A percentile compares a stretch with the other conserved stretches of the same genome.
Conservation (phyloP, 1,284 basidiomycete species). For the Albatrellus sp. region DNA sequence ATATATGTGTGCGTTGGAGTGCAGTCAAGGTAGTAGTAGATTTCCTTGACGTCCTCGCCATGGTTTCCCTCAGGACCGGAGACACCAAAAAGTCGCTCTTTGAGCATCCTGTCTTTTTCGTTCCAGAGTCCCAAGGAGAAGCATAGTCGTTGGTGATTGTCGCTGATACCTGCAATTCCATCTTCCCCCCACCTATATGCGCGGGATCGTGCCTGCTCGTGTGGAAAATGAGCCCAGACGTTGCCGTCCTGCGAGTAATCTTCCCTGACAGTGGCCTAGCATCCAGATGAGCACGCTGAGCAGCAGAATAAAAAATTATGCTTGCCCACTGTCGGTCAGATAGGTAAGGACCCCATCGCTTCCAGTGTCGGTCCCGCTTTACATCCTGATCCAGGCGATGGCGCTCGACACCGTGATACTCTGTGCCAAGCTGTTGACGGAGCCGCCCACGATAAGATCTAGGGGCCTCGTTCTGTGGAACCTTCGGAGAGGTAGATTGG, state of each 20-base stretch:
- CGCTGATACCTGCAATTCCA: conserved; percentile 90
- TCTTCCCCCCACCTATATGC: conserved; percentile 99
- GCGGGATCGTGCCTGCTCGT: conserved; percentile 87
- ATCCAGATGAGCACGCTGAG: conserved; percentile 5
- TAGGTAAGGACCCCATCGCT: conserved; percentile 96
- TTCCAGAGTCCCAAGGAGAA: conserved; percentile 93
- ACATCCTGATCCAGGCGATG: conserved; percentile 64
- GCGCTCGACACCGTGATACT: conserved; percentile 57
- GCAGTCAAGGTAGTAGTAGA: conserved; percentile 97
- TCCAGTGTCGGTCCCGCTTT: conserved; percentile 76
- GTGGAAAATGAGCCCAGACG: conserved; percentile 96
- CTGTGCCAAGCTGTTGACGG: conserved; percentile 39
- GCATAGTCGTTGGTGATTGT: conserved; percentile 92
- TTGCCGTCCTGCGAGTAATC: conserved; percentile 96
- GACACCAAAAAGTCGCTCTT: conserved; percentile 91
- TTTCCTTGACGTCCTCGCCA: conserved; percentile 96
- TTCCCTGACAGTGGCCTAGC: conserved; percentile 89
- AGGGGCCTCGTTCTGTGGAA: conserved; percentile 13
- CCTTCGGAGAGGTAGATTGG: conserved; percentile 17
- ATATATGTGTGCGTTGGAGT: conserved; percentile 99
- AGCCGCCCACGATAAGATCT: conserved; percentile 45
- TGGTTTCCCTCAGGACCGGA: conserved; percentile 97
- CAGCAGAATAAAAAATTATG: conserved; percentile 9
- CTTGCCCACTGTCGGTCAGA: conserved; percentile 94
- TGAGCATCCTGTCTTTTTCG: conserved; percentile 86